Conservation (phyloP, 164 flowering plant species). For the Annona squamosa region DNA sequence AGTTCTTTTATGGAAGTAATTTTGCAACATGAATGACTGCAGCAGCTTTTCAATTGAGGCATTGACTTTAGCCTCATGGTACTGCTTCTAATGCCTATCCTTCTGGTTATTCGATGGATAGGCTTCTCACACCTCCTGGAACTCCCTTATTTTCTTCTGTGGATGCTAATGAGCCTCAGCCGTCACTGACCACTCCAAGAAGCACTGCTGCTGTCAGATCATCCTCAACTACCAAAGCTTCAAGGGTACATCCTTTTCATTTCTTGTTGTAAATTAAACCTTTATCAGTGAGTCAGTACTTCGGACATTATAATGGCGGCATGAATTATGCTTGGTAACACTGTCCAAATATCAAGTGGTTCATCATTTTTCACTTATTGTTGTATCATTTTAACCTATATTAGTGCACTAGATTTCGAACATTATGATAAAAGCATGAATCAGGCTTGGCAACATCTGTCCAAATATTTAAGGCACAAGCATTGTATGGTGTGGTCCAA, state of each 20-base stretch:
- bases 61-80: background rate
- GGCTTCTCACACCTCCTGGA: slow-evolving; percentile 98
- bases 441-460: too few relatives aligned
- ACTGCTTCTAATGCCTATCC: background rate
- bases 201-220: slow-evolving; percentile 50
- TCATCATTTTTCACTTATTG: too few relatives aligned
- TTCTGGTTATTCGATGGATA: slow-evolving; percentile 18
- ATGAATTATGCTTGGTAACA: background rate
- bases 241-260: slow-evolving; percentile 50
- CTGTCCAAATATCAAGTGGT: background rate
- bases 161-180: slow-evolving; percentile 48
- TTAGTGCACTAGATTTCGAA: too few relatives aligned
- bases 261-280: background rate
- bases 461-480: too few relatives aligned
- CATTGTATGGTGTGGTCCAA: too few relatives aligned
- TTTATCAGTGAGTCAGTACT: background rate
- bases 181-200: slow-evolving; percentile 41
- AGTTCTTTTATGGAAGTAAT: background rate
- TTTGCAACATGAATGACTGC: background rate
- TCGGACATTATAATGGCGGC: background rate
- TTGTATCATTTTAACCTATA: too few relatives aligned
- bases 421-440: too few relatives aligned
- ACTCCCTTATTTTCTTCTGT: slow-evolving; percentile 69
- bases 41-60: background rate
- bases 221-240: slow-evolving; percentile 54